These are phyloP conservation scores for Gyromitra esculenta DNA, from an alignment of 2,329 filamentous ascomycete species.

Conservation along the genomic window DNA sequence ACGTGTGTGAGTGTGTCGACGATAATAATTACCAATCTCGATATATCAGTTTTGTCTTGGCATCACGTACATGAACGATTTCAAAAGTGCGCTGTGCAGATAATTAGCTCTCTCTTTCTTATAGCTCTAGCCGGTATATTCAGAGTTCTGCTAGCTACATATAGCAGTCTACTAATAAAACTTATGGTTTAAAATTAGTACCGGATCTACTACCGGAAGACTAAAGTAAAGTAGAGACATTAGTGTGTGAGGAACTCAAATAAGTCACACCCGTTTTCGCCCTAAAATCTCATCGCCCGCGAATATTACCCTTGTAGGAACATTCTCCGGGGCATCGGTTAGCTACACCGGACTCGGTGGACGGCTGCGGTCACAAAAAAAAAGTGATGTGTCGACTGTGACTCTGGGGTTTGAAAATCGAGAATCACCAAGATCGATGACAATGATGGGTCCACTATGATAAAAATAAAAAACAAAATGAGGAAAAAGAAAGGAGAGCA, in stretches of 20 bases:
- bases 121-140: conserved; percentile 4
- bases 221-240: neutral
- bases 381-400: conserved; percentile 36
- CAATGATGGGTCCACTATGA: neutral
- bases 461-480: conserved; percentile 18
- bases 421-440: conserved; percentile 26
- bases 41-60: conserved; percentile 17
- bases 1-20: neutral
- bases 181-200: conserved; percentile 36
- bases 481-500: neutral
- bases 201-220: conserved; percentile 22
- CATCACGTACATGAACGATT: conserved; percentile 15
- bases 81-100: neutral
- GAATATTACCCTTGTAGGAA: conserved; percentile 52
- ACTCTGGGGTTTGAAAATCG: conserved; percentile 36
- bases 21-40: conserved; percentile 25
- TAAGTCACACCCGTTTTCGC: neutral
- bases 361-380: conserved; percentile 18
- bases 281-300: conserved; percentile 36
- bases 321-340: conserved; percentile 54
- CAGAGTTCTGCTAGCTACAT: no score
- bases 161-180: conserved; percentile 10
- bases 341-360: conserved; percentile 46
- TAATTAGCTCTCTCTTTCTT: neutral
- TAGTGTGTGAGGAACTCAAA: no score